A percentile compares a stretch with the other conserved stretches of the same genome.
Evolutionary conservation across 2,329 filamentous ascomycete species (phyloP).

Genomic region (Magnaporthales sp.): DNA sequence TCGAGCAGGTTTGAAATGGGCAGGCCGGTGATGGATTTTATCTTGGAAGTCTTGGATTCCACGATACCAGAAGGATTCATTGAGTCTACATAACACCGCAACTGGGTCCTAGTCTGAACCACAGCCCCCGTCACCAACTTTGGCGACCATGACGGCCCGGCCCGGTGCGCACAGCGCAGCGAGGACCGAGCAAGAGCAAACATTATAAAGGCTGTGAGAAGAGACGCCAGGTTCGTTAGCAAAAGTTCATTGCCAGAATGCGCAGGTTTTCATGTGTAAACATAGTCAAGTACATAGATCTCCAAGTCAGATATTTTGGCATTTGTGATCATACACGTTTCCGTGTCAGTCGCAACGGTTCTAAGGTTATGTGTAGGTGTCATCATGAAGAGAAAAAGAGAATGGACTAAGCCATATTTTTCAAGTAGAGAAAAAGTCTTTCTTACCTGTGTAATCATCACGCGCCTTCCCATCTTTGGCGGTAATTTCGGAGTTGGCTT

Average conservation of each 20-base stretch:
- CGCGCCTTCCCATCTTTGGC: background rate
- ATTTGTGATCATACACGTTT: slow-evolving; percentile 42
- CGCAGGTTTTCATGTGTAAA: background rate
- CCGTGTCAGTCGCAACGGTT: slow-evolving; percentile 52
- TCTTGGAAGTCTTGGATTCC: background rate
- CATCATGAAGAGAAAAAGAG: slow-evolving; percentile 30
- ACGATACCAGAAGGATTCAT: background rate
- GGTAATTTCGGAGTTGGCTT: background rate
- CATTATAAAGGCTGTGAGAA: background rate
- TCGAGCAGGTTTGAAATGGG: background rate
- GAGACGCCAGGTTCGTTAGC: background rate
- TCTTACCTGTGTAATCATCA: background rate
- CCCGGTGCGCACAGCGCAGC: background rate
- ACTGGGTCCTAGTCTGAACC: background rate
- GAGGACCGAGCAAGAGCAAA: slow-evolving; percentile 1
- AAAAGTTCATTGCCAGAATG: background rate
- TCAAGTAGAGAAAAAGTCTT: background rate
- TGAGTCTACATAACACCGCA: background rate
- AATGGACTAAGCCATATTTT: background rate
- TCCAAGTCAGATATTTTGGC: slow-evolving; percentile 29
- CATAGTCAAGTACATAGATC: background rate
- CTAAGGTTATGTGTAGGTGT: slow-evolving; percentile 38
- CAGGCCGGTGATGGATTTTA: background rate
- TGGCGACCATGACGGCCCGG: background rate
- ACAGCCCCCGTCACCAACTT: background rate